Percentiles rank a stretch among this genome's conserved stretches.
phyloP scores from a whole-genome alignment of 1,139 yeast genomes.

The Candida anutae region DNA sequence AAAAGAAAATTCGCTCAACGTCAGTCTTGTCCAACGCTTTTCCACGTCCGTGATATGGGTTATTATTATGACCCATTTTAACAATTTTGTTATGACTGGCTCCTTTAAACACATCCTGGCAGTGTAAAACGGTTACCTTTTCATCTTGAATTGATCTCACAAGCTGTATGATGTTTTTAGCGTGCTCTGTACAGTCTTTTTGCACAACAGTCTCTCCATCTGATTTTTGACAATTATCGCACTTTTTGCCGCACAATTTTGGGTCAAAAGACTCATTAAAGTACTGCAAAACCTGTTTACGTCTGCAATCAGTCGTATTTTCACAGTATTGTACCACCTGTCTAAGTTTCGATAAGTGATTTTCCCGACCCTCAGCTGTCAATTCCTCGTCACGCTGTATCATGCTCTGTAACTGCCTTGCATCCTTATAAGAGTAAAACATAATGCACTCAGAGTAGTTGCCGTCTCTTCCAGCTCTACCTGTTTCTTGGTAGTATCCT shows the following conservation, averaged over 20 bases:
- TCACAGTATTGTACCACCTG: slow-evolving; percentile 92
- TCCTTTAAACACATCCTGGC: slow-evolving; percentile 82
- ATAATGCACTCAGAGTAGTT: slow-evolving; percentile 69
- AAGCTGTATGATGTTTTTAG: slow-evolving; percentile 51
- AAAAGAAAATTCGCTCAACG: slow-evolving; percentile 75
- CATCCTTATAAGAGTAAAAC: slow-evolving; percentile 75
- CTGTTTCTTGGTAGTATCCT: slow-evolving; percentile 96
- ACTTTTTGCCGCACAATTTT: slow-evolving; percentile 55
- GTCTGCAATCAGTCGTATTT: slow-evolving; percentile 81
- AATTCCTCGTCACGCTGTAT: slow-evolving; percentile 71
- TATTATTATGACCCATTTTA: slow-evolving; percentile 52
- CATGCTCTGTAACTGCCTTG: slow-evolving; percentile 63
- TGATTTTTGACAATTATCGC: slow-evolving; percentile 72
- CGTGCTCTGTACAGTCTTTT: slow-evolving; percentile 63
- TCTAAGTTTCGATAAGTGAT: slow-evolving; percentile 67
- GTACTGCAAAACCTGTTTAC: slow-evolving; percentile 81
- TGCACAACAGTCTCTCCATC: slow-evolving; percentile 38
- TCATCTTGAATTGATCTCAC: slow-evolving; percentile 50
- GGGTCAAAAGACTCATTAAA: slow-evolving; percentile 79
- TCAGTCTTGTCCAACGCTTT: slow-evolving; percentile 54
- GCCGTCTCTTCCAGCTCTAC: slow-evolving; percentile 99
- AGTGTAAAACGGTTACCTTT: slow-evolving; percentile 68
- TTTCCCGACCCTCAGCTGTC: slow-evolving; percentile 59
- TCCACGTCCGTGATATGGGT: slow-evolving; percentile 66
- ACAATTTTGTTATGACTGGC: slow-evolving; percentile 55